phyloP scores from a whole-genome alignment of 352 stramenopile species.

The Pythium biforme region DNA sequence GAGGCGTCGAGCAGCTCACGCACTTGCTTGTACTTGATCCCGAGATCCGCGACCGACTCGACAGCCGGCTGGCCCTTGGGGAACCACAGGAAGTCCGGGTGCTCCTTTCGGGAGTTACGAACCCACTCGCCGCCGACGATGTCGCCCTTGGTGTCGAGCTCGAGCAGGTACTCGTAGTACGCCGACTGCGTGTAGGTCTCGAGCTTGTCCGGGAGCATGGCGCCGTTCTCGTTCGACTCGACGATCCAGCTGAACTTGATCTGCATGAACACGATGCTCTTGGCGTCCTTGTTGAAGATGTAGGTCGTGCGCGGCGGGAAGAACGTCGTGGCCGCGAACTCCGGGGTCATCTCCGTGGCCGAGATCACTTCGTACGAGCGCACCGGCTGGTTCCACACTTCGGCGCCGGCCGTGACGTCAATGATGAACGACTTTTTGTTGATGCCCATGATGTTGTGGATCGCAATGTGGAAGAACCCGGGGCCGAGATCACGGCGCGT shows the following conservation, averaged over 20 bases:
- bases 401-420: conserved; percentile 31
- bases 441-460: conserved; percentile 43
- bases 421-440: conserved; percentile 40
- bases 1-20: no score
- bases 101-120: not conserved
- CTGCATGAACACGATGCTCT: conserved; percentile 22
- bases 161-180: conserved; percentile 20
- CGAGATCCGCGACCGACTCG: conserved; percentile 4
- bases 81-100: conserved; percentile 24
- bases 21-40: conserved; percentile 10
- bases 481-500: conserved; percentile 49
- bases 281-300: conserved; percentile 12
- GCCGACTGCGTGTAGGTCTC: not conserved
- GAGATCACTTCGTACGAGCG: conserved; percentile 31
- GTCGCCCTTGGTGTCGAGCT: conserved; percentile 16
- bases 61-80: not conserved
- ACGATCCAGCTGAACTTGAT: conserved; percentile 19
- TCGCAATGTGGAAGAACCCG: conserved; percentile 31
- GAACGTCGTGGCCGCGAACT: conserved; percentile 8
- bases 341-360: conserved; percentile 6
- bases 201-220: conserved; percentile 5
- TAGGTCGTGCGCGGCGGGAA: conserved; percentile 19
- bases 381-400: conserved; percentile 72
- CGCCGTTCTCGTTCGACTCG: conserved; percentile 11
- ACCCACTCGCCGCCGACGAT: conserved; percentile 26